phyloP scores from a whole-genome alignment of 805 yeast genomes.

The Metschnikowia kunwiensis region DNA sequence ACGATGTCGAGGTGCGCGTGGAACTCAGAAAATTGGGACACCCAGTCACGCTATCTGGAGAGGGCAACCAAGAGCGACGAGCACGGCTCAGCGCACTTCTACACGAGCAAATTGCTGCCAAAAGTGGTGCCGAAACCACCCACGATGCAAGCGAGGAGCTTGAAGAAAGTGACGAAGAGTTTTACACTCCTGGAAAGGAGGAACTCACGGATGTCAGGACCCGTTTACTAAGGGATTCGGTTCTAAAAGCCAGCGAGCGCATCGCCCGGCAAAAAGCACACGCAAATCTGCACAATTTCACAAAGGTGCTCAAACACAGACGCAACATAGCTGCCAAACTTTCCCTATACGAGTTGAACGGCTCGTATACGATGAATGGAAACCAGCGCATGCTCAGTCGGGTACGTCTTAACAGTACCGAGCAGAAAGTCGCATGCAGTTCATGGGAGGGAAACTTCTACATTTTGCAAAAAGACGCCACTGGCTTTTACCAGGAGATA shows the following conservation, averaged over 20 bases:
- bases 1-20: slow-evolving; percentile 59
- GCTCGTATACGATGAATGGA: slow-evolving; percentile 60
- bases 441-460: slow-evolving; percentile 81
- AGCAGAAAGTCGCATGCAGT: slow-evolving; percentile 52
- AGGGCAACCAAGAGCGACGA: slow-evolving; percentile 59
- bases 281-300: slow-evolving; percentile 33
- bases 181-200: slow-evolving; percentile 73
- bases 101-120: slow-evolving; percentile 23
- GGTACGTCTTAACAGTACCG: slow-evolving; percentile 44
- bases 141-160: slow-evolving; percentile 31
- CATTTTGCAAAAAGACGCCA: slow-evolving; percentile 29
- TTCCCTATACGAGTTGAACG: slow-evolving; percentile 43
- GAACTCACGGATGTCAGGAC: slow-evolving; percentile 52
- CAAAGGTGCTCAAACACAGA: slow-evolving; percentile 45
- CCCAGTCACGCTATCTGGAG: slow-evolving; percentile 57
- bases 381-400: slow-evolving; percentile 68
- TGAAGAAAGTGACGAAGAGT: slow-evolving; percentile 69
- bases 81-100: slow-evolving; percentile 52
- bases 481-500: slow-evolving; percentile 12
- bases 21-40: slow-evolving; percentile 49
- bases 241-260: slow-evolving; percentile 44
- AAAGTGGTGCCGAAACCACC: slow-evolving; percentile 17
- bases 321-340: slow-evolving; percentile 38
- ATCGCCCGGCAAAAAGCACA: slow-evolving; percentile 29
- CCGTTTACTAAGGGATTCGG: slow-evolving; percentile 50